Evolutionary conservation across 169 alveolate genomes (phyloP).

Genomic region (Amoebophrya sp.): DNA sequence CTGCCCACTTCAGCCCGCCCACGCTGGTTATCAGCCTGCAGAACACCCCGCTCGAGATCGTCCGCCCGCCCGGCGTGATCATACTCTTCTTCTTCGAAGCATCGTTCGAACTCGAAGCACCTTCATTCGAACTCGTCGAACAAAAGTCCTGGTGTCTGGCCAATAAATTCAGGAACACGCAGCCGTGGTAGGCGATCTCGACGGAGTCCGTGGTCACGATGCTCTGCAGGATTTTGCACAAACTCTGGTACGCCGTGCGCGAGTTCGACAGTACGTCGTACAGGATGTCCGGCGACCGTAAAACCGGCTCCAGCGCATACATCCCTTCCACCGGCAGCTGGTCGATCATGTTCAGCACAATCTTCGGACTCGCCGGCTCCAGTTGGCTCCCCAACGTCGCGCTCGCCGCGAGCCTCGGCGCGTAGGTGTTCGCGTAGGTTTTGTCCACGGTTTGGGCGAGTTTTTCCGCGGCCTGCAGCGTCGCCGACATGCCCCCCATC

Average conservation of each 20-base stretch:
- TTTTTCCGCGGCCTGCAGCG: background rate
- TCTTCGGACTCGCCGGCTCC: background rate
- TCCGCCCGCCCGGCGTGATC: background rate
- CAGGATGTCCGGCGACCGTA: background rate
- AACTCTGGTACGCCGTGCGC: background rate
- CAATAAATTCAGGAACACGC: background rate
- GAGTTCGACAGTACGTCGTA: background rate
- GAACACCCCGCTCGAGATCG: background rate
- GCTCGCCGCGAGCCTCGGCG: background rate
- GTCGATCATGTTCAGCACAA: background rate
- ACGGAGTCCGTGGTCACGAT: background rate
- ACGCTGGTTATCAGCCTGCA: background rate
- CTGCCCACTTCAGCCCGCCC: background rate
- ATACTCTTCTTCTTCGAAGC: too few species aligned
- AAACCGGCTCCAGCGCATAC: background rate
- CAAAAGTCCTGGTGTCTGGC: background rate
- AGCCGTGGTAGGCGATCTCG: background rate
- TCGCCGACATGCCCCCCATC: background rate
- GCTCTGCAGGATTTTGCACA: background rate
- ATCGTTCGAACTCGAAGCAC: too few species aligned
- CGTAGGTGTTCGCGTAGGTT: background rate
- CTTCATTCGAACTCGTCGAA: too few species aligned
- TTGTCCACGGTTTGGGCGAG: background rate
- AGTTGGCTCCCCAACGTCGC: background rate
- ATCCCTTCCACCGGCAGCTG: background rate